Conservation (phyloP, 2,329 filamentous ascomycete species). For the Pseudohalonectria lignicola region DNA sequence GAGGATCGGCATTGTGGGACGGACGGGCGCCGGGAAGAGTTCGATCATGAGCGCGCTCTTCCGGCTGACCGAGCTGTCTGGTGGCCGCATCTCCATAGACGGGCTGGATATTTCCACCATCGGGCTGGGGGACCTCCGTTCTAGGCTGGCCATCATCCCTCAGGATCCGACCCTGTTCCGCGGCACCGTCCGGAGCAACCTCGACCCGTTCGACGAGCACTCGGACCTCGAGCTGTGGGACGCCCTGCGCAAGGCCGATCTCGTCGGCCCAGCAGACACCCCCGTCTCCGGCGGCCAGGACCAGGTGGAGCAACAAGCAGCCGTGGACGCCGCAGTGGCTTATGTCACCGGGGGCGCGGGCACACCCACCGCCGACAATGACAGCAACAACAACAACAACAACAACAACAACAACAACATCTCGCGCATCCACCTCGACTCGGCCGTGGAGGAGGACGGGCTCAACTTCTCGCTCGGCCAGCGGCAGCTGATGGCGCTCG, state of each 20-base stretch:
- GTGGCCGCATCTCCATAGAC: slow-evolving; percentile 53
- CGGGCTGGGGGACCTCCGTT: slow-evolving; percentile 64
- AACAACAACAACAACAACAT: slow-evolving; percentile 12
- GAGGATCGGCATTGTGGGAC: slow-evolving; percentile 70
- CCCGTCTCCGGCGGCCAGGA: slow-evolving; percentile 4
- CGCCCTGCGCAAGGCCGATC: slow-evolving; percentile 64
- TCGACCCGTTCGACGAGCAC: slow-evolving; percentile 74
- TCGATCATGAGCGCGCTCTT: slow-evolving; percentile 78
- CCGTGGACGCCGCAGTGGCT: not conserved
- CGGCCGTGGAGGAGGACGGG: slow-evolving; percentile 81
- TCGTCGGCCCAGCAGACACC: slow-evolving; percentile 35
- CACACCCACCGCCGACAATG: slow-evolving; percentile 11
- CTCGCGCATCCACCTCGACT: slow-evolving; percentile 68
- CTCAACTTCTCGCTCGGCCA: slow-evolving; percentile 94
- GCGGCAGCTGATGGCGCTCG: slow-evolving; percentile 89
- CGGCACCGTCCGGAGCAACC: slow-evolving; percentile 67
- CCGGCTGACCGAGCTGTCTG: slow-evolving; percentile 57
- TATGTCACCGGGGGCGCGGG: slow-evolving; percentile 26
- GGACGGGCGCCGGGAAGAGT: slow-evolving; percentile 74
- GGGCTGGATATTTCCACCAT: slow-evolving; percentile 61
- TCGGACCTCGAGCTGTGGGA: slow-evolving; percentile 69
- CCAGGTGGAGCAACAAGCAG: not conserved
- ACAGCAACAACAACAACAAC: slow-evolving; percentile 12
- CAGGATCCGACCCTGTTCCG: slow-evolving; percentile 78
- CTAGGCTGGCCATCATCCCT: slow-evolving; percentile 70